These are phyloP conservation scores for Wallemia ichthyophaga DNA, from an alignment of 1,284 basidiomycete species.

Conservation along the genomic window DNA sequence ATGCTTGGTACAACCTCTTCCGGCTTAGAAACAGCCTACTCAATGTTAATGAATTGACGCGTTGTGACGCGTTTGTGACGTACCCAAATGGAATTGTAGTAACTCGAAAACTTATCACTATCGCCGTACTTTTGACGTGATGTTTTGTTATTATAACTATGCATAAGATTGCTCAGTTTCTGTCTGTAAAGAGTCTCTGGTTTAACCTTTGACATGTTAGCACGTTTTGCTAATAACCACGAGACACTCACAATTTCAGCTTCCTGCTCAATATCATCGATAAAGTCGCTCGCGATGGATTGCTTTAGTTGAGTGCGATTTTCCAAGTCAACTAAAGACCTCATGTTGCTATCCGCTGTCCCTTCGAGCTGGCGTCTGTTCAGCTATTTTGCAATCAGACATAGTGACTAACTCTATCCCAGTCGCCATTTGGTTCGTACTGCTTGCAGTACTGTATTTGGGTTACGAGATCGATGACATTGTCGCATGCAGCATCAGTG, in stretches of 20 bases:
- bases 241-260: slow-evolving; percentile 27
- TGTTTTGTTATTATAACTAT: slow-evolving; percentile 28
- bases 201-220: slow-evolving; percentile 1
- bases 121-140: slow-evolving; percentile 42
- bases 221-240: slow-evolving; percentile 12
- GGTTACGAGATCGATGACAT: not conserved
- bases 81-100: slow-evolving; percentile 37
- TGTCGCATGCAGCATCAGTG: not conserved
- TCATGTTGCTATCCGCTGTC: not conserved
- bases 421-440: not conserved
- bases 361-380: not conserved
- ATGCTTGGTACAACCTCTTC: slow-evolving; percentile 37
- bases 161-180: not conserved
- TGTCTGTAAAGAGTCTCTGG: slow-evolving; percentile 1
- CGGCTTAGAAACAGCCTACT: slow-evolving; percentile 34
- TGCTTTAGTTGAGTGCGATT: slow-evolving; percentile 23
- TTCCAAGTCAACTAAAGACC: not conserved
- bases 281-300: slow-evolving; percentile 31
- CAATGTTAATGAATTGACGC: not conserved
- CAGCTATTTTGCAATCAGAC: too few species aligned
- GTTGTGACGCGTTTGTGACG: slow-evolving; percentile 8
- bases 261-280: slow-evolving; percentile 22
- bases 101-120: slow-evolving; percentile 27
- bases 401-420: not conserved
- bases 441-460: not conserved